Conservation (phyloP, 225 moss, liverwort and hornwort genomes). For the Straminergon stramineum region DNA sequence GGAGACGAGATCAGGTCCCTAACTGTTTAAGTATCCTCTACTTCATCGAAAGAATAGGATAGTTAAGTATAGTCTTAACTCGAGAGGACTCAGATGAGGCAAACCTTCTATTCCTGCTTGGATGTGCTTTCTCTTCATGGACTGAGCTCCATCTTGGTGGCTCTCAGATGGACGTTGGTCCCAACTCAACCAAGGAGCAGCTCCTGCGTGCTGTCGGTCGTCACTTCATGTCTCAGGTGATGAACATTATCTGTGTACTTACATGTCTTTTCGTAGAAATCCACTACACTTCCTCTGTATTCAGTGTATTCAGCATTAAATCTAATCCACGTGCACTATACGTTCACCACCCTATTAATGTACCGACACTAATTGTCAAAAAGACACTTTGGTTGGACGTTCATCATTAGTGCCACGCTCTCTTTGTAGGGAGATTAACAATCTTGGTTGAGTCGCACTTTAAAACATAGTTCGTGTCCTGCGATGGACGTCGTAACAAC, state of each 20-base stretch:
- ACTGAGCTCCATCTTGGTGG: not conserved
- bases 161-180: constrained; percentile 52
- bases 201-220: constrained; percentile 49
- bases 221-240: constrained; percentile 59
- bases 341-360: not conserved
- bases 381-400: not conserved
- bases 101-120: not conserved
- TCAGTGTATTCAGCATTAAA: not conserved
- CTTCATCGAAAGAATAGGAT: not conserved
- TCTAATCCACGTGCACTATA: not conserved
- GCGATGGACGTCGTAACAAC: not conserved
- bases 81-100: not conserved
- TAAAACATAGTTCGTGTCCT: not conserved
- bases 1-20: not conserved
- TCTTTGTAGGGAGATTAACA: not conserved
- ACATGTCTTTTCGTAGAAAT: not conserved
- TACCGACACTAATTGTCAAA: not conserved
- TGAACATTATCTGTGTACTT: not conserved
- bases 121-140: not conserved
- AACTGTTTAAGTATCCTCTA: not conserved
- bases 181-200: constrained; percentile 63
- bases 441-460: not conserved
- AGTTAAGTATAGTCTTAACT: not conserved
- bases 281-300: not conserved
- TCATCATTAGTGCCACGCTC: not conserved